These are phyloP conservation scores for Hyphodiscus sp. DNA, from an alignment of 2,329 filamentous ascomycete species.

Conservation along the genomic window DNA sequence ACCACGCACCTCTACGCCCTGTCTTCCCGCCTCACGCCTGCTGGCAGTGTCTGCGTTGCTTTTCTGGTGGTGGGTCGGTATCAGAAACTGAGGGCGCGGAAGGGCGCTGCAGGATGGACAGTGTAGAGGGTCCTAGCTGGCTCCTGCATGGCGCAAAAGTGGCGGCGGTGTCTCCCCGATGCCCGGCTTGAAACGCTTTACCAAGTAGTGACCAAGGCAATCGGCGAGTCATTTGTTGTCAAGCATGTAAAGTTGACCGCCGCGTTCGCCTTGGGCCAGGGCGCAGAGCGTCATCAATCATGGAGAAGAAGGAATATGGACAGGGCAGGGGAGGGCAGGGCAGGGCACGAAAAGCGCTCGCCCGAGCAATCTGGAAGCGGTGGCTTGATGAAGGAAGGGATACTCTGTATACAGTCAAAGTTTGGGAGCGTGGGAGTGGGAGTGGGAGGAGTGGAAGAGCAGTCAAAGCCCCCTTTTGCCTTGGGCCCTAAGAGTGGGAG, in stretches of 20 bases:
- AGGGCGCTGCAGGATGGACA: too few relatives aligned
- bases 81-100: neutral
- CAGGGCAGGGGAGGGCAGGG: neutral
- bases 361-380: neutral
- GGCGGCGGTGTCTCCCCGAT: neutral
- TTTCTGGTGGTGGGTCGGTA: neutral
- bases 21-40: too few relatives aligned
- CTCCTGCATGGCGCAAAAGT: neutral
- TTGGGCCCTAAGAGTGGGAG: neutral
- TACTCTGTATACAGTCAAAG: too few relatives aligned
- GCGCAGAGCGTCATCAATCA: conserved; percentile 1
- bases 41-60: neutral
- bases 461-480: neutral
- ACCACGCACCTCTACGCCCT: neutral
- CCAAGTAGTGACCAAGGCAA: too few relatives aligned
- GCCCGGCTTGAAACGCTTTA: neutral
- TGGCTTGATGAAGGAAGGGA: too few relatives aligned
- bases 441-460: neutral
- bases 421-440: too few relatives aligned
- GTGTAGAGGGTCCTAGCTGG: neutral
- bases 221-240: too few relatives aligned
- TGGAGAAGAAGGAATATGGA: neutral
- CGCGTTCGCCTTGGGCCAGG: neutral
- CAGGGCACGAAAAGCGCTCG: neutral
- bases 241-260: neutral